Base-by-base conservation (phyloP, 2,329 filamentous ascomycete genomes). In the Pestalotiopsis sp. region DNA sequence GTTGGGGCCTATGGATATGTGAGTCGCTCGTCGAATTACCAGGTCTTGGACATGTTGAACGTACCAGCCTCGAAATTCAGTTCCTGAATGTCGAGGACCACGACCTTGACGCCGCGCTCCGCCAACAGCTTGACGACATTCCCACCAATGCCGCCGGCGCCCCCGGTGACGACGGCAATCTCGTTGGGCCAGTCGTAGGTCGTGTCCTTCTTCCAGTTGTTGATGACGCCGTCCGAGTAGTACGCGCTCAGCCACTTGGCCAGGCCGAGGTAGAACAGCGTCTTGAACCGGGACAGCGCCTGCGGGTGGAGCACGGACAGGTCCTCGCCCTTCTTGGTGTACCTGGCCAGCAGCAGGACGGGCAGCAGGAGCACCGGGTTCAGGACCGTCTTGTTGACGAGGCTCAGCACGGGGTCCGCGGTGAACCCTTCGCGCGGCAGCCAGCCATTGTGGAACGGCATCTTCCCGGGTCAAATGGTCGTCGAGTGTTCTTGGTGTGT, bases 141-240 rank as follows among this genome's bases (percentile, higher is more conserved):
- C 22, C 85, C 87, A 14, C 92, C 92, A 73, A 95, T 94, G 0
- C 92, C 92, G 67, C 88, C 88, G 56, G 90, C 89, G 7, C 92
- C 92, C 7, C 93, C 92, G 0, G 92, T 94, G 22, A 94, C 84
- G 57, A 94, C 81, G 2, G 92, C 89, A 64, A 94, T 84, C 80
- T 94, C 92, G 64, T 84, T 85, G 24, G 83, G 80, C 90, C 91
- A 94, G 75, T 89, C 84, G 78, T 90, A 91, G 55, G 75, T 35
- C 30, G 30, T 79, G 73, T 88, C 87, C 11, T 72, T 75, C 1
- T 75, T 81, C 81, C 84, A 88, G 75, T 84, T 85, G 75, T 86
- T 83, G 67, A 82, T 70, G 1, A 80, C 80, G 1, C 83, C 80
- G 2, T 80, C 78, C 72, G 87, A 88, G 13, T 89, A 77, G 76